A percentile compares a stretch with the other conserved stretches of the same genome.
Conservation (phyloP, 2,329 filamentous ascomycete genomes). For the Alternaria sp. region DNA sequence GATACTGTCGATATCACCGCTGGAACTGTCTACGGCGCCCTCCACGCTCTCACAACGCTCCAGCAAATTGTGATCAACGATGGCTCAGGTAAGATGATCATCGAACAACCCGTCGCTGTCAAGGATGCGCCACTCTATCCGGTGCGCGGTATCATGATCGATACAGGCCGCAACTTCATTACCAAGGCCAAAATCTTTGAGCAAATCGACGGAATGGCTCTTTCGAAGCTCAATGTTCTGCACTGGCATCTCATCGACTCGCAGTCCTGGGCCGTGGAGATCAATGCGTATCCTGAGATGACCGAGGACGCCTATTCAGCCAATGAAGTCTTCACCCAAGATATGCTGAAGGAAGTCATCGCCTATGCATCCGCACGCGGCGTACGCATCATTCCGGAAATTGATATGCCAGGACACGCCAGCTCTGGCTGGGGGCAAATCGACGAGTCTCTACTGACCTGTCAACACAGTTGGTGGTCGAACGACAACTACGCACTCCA, state of each 20-base stretch:
- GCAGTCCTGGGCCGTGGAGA: slow-evolving; percentile 63
- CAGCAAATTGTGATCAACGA: slow-evolving; percentile 62
- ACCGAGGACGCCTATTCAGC: slow-evolving; percentile 61
- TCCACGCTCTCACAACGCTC: slow-evolving; percentile 64
- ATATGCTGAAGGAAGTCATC: slow-evolving; percentile 54
- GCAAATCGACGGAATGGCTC: slow-evolving; percentile 61
- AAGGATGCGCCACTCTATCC: slow-evolving; percentile 60
- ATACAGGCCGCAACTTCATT: slow-evolving; percentile 62
- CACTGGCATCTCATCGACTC: slow-evolving; percentile 64
- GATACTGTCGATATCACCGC: slow-evolving; percentile 55
- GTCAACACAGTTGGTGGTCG: slow-evolving; percentile 65
- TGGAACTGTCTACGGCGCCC: slow-evolving; percentile 60
- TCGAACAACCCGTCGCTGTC: slow-evolving; percentile 62
- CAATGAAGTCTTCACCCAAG: slow-evolving; percentile 55
- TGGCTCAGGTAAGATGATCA: slow-evolving; percentile 52
- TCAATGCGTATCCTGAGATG: slow-evolving; percentile 59
- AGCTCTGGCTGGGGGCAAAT: slow-evolving; percentile 63
- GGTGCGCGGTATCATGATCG: slow-evolving; percentile 63
- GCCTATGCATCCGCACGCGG: slow-evolving; percentile 61
- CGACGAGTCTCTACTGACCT: slow-evolving; percentile 63
- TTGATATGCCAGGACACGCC: slow-evolving; percentile 68
- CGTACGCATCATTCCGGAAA: slow-evolving; percentile 66
- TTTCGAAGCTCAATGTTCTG: slow-evolving; percentile 64
- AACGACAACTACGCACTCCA: slow-evolving; percentile 63
- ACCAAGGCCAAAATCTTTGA: slow-evolving; percentile 59